Base-by-base conservation (phyloP, 495 filamentous ascomycete species). In the Daldinia childiae region DNA sequence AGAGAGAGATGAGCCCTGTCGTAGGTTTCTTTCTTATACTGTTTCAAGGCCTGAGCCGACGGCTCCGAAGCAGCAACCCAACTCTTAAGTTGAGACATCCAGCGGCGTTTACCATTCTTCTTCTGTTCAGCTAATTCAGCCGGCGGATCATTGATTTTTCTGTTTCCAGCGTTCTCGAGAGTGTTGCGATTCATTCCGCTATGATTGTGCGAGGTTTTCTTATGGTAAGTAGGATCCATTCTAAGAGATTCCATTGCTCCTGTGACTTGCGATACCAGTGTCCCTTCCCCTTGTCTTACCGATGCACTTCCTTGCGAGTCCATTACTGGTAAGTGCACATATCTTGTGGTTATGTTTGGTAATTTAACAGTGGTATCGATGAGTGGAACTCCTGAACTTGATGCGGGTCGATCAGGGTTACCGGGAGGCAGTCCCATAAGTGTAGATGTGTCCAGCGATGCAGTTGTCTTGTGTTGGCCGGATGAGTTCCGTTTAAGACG, bases 41-140 rank as follows among this genome's bases (percentile, higher is more conserved):
- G 74, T 62, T 75, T 79, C 17, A 81, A 64, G 0, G 79, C 81
- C 12, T 81, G 78, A 14, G 75, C 63, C 2, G 82, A 83, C 3
- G 82, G 82, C 30, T 84, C 82, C 36, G 75, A 78, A 8, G 77
- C 75, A 0, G 77, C 73, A 9, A 82, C 64, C 82, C 82, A 84
- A 26, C 68, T 77, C 43, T 82, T 80, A 41, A 84, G 58, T 27
- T 82, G 79, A 54, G 71, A 69, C 12, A 82, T 39, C 78, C 78
- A 79, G n/a, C 67, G 51, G 9, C 54, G 43, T 56, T 73, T 78
- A 11, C 54, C 41, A 50, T 76, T 66, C 36, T 58, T 73, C 9
- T 29, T 56, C 24, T 43, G 48, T 26, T 68, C 66, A 7, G 15
- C 26, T 4, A 62, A 32, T 29, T 66, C 71, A 15, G 63, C 19